Percentiles rank a stretch among this genome's conserved stretches.
These are phyloP conservation scores for Cladosporium phlei DNA, from an alignment of 2,329 filamentous ascomycete genomes.

Conservation along the genomic window DNA sequence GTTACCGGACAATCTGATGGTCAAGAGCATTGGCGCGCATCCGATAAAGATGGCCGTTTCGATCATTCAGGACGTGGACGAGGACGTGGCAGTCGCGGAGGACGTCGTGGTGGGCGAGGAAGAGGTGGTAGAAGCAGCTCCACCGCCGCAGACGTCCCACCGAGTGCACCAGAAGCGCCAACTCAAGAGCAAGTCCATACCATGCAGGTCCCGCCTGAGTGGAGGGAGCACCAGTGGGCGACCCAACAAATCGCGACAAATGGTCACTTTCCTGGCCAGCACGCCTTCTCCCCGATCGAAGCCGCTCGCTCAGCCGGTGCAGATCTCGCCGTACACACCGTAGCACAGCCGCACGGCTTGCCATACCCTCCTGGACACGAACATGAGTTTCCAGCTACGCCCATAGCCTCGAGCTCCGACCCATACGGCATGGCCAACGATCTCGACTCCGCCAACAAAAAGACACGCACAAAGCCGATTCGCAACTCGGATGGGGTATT, in stretches of 20 bases:
- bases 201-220: constrained; percentile 31
- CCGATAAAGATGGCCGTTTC: constrained; percentile 8
- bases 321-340: constrained; percentile 10
- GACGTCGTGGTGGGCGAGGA: constrained; percentile 36
- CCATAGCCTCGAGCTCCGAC: constrained; percentile 17
- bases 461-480: constrained; percentile 47
- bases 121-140: constrained; percentile 29
- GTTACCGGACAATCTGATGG: constrained; percentile 26
- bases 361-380: constrained; percentile 18
- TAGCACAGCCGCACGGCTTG: constrained; percentile 8
- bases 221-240: constrained; percentile 37
- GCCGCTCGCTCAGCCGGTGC: constrained; percentile 15
- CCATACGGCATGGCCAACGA: constrained; percentile 16
- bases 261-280: constrained; percentile 31
- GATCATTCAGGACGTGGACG: constrained; percentile 10
- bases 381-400: constrained; percentile 24
- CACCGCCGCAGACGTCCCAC: constrained; percentile 15
- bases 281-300: constrained; percentile 5
- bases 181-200: constrained; percentile 26
- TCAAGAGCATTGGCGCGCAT: constrained; percentile 27
- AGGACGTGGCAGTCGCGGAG: constrained; percentile 22
- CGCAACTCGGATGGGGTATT: constrained; percentile 48
- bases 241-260: constrained; percentile 35
- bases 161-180: constrained; percentile 13
- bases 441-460: constrained; percentile 32